Conservation (phyloP, 352 stramenopile species). For the Globisporangium abappressorium region DNA sequence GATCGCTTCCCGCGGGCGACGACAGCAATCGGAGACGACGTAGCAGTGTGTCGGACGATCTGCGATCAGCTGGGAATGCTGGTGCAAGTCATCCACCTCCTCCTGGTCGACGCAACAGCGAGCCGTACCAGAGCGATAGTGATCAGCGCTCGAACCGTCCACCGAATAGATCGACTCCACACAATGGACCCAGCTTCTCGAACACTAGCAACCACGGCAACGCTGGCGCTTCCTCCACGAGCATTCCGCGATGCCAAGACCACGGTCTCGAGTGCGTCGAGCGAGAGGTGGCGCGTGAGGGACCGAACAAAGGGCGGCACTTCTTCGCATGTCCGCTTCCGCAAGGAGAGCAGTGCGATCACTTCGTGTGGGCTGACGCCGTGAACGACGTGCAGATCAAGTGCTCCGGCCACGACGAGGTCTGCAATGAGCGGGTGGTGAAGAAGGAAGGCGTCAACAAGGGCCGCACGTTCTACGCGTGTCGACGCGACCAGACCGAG, state of each 20-base stretch:
- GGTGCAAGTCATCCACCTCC: constrained; percentile 1
- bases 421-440: constrained; percentile 60
- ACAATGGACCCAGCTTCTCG: background rate
- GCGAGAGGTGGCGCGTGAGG: constrained; percentile 55
- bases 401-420: constrained; percentile 60
- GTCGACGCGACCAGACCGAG: constrained; percentile 43
- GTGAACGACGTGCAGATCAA: constrained; percentile 15
- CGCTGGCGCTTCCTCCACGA: background rate
- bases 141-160: background rate
- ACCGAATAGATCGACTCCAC: background rate
- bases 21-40: background rate
- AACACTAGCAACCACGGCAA: background rate
- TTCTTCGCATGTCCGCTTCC: constrained; percentile 91
- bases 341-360: constrained; percentile 85
- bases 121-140: background rate
- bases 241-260: constrained; percentile 38
- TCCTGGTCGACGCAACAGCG: constrained; percentile 2
- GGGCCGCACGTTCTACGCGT: constrained; percentile 63
- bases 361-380: constrained; percentile 86
- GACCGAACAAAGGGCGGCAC: constrained; percentile 88
- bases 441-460: constrained; percentile 68
- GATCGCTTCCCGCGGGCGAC: background rate
- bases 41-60: background rate
- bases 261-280: constrained; percentile 51
- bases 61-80: background rate